Conservation (phyloP, 805 yeast genomes). For the Jamesozyma gamospora region DNA sequence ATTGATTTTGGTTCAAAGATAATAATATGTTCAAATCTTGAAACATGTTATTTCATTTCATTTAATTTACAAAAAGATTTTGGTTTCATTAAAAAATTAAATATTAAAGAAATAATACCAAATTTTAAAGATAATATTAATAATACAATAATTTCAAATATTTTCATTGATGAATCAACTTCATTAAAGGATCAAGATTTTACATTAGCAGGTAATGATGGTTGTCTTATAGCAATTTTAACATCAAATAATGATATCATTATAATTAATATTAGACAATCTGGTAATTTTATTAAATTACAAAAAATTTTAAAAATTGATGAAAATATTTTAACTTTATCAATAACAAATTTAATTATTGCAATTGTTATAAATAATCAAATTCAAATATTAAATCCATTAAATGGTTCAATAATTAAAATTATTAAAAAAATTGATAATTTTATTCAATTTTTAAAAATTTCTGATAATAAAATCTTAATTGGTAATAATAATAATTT, state of each 20-base stretch:
- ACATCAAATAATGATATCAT: conserved; percentile 16
- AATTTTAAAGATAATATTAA: conserved; percentile 3
- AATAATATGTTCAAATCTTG: conserved; percentile 16
- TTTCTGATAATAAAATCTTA: conserved; percentile 26
- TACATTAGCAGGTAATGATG: conserved; percentile 26
- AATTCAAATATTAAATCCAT: conserved; percentile 23
- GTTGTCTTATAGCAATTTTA: conserved; percentile 24
- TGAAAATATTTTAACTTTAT: conserved; percentile 21
- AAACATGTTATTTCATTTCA: conserved; percentile 16
- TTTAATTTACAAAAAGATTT: conserved; percentile 17
- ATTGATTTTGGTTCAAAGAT: conserved; percentile 27
- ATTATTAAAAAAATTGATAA: conserved; percentile 25
- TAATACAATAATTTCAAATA: conserved; percentile 11
- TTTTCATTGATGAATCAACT: conserved; percentile 24
- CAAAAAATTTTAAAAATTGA: conserved; percentile 12
- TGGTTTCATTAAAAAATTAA: conserved; percentile 13
- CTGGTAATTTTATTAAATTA: conserved; percentile 16
- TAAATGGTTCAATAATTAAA: conserved; percentile 24
- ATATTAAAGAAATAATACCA: conserved; percentile 1
- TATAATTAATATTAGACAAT: conserved; percentile 20
- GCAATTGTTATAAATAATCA: conserved; percentile 24
- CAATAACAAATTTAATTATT: conserved; percentile 23
- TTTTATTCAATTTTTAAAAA: conserved; percentile 21
- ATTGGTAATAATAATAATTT: conserved; percentile 24
- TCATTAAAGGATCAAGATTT: conserved; percentile 18